Conservation (phyloP, 225 moss, liverwort and hornwort species). For the Thuidium tamariscinum region DNA sequence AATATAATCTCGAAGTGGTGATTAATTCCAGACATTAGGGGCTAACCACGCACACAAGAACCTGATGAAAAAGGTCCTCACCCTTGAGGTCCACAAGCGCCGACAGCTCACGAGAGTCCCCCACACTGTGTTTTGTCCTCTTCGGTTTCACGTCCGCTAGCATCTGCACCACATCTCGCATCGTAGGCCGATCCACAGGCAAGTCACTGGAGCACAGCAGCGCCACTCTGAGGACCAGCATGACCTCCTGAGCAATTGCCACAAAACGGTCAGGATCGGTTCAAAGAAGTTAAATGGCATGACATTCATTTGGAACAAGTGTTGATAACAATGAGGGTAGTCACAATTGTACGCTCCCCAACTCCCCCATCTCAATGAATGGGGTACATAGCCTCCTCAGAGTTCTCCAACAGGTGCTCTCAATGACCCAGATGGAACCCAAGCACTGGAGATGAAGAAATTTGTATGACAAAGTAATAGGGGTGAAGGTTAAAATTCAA, state of each 20-base stretch:
- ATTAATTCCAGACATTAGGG: neutral
- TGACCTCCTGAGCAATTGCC: constrained; percentile 42
- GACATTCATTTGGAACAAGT: neutral
- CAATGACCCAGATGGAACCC: neutral
- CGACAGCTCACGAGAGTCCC: constrained; percentile 23
- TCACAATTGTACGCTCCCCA: neutral
- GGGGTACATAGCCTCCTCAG: neutral
- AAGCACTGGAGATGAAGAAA: neutral
- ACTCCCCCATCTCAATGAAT: neutral
- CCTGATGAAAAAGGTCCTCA: constrained; percentile 17
- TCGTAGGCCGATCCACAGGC: constrained; percentile 83
- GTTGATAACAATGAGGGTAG: neutral
- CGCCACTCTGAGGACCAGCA: constrained; percentile 84
- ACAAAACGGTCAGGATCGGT: neutral
- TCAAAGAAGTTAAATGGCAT: neutral
- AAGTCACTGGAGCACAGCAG: constrained; percentile 79
- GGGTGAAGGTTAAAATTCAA: neutral
- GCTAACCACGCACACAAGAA: constrained; percentile 18
- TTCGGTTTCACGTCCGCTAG: constrained; percentile 64
- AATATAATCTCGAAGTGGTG: neutral
- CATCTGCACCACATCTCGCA: constrained; percentile 96
- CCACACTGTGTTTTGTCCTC: constrained; percentile 7
- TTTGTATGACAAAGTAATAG: no score
- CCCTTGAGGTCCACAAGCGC: constrained; percentile 13
- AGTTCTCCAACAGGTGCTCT: neutral